Evolutionary conservation across 2,329 filamentous ascomycete genomes (phyloP).

Genomic region (Verticillium klebahnii): DNA sequence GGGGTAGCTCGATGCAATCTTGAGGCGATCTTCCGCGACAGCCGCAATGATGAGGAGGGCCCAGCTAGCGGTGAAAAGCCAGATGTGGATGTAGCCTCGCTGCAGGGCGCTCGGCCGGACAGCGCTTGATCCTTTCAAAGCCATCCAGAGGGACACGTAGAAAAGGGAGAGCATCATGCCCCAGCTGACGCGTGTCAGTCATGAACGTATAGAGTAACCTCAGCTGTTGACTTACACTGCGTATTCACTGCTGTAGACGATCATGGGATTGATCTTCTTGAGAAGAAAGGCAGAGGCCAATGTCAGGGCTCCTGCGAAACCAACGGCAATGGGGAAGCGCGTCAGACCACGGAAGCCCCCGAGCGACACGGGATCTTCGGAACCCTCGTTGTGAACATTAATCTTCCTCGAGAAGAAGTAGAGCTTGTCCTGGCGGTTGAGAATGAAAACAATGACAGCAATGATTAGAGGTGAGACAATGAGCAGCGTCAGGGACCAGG

Average conservation of each 20-base stretch:
- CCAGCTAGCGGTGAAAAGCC: conserved; percentile 79
- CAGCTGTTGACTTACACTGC: conserved; percentile 50
- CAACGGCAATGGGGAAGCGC: conserved; percentile 73
- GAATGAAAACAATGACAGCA: conserved; percentile 61
- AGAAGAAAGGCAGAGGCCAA: conserved; percentile 71
- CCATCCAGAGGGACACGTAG: conserved; percentile 76
- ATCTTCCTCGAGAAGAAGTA: conserved; percentile 73
- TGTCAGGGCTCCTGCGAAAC: conserved; percentile 62
- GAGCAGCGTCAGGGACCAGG: conserved; percentile 77
- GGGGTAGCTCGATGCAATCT: conserved; percentile 73
- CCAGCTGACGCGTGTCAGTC: conserved; percentile 47
- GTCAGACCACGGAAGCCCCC: conserved; percentile 79
- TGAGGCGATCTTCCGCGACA: conserved; percentile 69
- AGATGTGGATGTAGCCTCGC: conserved; percentile 73
- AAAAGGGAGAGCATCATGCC: conserved; percentile 80
- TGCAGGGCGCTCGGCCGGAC: conserved; percentile 83
- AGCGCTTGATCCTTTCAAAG: conserved; percentile 73
- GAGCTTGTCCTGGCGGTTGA: conserved; percentile 73
- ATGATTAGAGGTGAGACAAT: conserved; percentile 74
- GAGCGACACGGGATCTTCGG: conserved; percentile 56
- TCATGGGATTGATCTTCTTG: conserved; percentile 79
- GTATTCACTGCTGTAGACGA: conserved; percentile 87
- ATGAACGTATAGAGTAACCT: neutral
- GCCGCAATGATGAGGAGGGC: conserved; percentile 65
- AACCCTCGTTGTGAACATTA: conserved; percentile 49